Percentiles rank a stretch among this genome's conserved stretches.
phyloP scores from a whole-genome alignment of 371 early-diverging fungal genomes.

The Mortierella sp. region DNA sequence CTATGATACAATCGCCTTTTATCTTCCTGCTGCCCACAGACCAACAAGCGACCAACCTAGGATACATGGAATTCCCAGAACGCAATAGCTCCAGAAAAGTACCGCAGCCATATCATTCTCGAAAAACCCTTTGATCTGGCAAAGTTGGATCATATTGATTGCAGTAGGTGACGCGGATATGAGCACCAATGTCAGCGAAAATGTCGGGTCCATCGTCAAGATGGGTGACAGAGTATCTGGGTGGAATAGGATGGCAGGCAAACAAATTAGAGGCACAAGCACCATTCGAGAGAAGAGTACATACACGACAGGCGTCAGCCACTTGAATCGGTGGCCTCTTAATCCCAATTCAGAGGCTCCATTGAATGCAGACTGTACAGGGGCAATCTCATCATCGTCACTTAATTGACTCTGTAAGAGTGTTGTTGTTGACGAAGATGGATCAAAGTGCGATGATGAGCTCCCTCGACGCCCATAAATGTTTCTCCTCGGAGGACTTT shows the following conservation, averaged over 20 bases:
- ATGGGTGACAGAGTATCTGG: constrained; percentile 56
- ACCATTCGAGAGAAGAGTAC: constrained; percentile 63
- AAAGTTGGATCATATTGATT: constrained; percentile 68
- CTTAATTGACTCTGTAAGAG: not conserved
- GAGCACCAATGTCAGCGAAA: constrained; percentile 64
- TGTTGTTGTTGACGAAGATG: constrained; percentile 25
- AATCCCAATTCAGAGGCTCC: constrained; percentile 11
- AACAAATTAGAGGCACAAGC: constrained; percentile 60
- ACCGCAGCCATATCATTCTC: constrained; percentile 70
- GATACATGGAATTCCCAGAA: constrained; percentile 65
- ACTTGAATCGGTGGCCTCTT: constrained; percentile 28
- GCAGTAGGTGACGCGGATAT: constrained; percentile 70
- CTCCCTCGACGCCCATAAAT: constrained; percentile 6
- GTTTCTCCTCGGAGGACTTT: not conserved
- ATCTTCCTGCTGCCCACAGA: constrained; percentile 50
- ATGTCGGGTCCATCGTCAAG: constrained; percentile 63
- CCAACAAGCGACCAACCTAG: constrained; percentile 64
- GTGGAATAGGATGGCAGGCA: constrained; percentile 61
- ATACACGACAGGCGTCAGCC: constrained; percentile 54
- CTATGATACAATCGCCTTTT: too few relatives aligned
- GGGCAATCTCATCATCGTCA: constrained; percentile 8
- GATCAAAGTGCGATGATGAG: constrained; percentile 2
- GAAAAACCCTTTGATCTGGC: constrained; percentile 67
- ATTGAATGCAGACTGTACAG: constrained; percentile 7
- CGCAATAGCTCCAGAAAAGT: constrained; percentile 72